Evolutionary conservation across 2,329 filamentous ascomycete species (phyloP), one percentile per base, ranked within the genome.

Genomic region (Alternaria gaisen): DNA sequence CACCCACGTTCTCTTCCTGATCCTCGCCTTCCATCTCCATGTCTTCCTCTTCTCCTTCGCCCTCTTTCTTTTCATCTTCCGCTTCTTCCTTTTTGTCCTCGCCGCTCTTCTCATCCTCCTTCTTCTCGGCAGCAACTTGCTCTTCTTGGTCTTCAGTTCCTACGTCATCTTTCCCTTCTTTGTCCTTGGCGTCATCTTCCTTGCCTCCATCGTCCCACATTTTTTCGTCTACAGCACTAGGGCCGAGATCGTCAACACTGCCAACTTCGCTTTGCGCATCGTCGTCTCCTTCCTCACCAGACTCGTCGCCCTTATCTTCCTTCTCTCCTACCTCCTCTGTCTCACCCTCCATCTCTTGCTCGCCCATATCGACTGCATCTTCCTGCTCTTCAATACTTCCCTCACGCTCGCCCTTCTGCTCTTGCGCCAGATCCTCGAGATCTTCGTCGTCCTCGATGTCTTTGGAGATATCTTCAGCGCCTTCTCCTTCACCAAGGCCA

Each of bases 391-490:
- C 90, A 56, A 93, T 90, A 16, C 91, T 90, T 1, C 83, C 85
- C 41, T 83, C 80, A 38, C 87, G 83, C 64, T 91, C 74, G 16
- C 67, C 80, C 46, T 92, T 90, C 42, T 89, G 86, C 72, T 97
- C 91, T 76, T 97, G 92, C 0, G 95, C 94, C 44, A 99, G 83
- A 68, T 99, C 95, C 0, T 91, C 89, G 5, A 99, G 82, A 75
- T 99, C 94, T 77, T 99, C 95, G 62, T 99, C 94, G 16, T 94
- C 90, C 65, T 92, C 88, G 47, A 99, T 91, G 72, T 99, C 95
- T 76, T 99, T 98, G 80, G 94, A 98, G 66, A 99, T 98, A 78
- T 99, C 94, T 75, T 99, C 94, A 5, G 91, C 94, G 18, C 94
- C 96, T 78, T 97, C 92, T 11, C 95, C 96, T 46, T 97, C 95